A percentile compares a stretch with the other conserved stretches of the same genome.
phyloP scores from a whole-genome alignment of 768 basidiomycete genomes.

The Tylopilus sp. region DNA sequence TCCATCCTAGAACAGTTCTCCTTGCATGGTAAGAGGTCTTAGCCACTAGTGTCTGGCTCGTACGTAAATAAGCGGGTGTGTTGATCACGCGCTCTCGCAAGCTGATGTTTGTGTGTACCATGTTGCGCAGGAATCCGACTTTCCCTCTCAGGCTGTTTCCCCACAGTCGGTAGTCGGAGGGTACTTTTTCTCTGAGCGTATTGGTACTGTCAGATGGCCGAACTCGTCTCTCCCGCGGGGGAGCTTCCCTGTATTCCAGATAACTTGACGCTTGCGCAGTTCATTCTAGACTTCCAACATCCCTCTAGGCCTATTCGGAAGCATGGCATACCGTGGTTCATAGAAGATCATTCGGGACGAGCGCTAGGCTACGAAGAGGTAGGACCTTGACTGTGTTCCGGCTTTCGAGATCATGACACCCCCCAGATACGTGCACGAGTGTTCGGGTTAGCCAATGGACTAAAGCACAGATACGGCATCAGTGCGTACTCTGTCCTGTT shows the following conservation, averaged over 20 bases:
- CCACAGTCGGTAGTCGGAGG: too few species aligned
- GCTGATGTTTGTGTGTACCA: too few species aligned
- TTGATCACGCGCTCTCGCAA: too few species aligned
- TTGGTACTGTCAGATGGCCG: neutral
- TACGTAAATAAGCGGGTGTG: too few species aligned
- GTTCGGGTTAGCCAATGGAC: conserved; percentile 37
- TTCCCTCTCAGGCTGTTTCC: too few species aligned
- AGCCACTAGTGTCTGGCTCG: too few species aligned
- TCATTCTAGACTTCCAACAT: conserved; percentile 33
- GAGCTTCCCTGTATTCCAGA: conserved; percentile 36
- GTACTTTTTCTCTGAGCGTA: neutral
- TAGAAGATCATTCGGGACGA: conserved; percentile 33
- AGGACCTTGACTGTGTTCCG: too few species aligned
- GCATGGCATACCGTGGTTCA: conserved; percentile 34
- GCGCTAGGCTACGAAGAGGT: neutral
- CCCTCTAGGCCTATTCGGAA: conserved; percentile 16
- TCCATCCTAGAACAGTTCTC: too few species aligned
- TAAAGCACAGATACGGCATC: conserved; percentile 33
- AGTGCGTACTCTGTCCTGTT: conserved; percentile 22
- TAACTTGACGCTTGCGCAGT: conserved; percentile 36
- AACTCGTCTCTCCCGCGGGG: conserved; percentile 24
- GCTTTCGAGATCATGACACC: neutral
- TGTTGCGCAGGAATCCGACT: too few species aligned
- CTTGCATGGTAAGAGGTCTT: too few species aligned
- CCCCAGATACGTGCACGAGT: conserved; percentile 22